Conservation (phyloP, 768 basidiomycete species). For the Fomitopsis pulvina region DNA sequence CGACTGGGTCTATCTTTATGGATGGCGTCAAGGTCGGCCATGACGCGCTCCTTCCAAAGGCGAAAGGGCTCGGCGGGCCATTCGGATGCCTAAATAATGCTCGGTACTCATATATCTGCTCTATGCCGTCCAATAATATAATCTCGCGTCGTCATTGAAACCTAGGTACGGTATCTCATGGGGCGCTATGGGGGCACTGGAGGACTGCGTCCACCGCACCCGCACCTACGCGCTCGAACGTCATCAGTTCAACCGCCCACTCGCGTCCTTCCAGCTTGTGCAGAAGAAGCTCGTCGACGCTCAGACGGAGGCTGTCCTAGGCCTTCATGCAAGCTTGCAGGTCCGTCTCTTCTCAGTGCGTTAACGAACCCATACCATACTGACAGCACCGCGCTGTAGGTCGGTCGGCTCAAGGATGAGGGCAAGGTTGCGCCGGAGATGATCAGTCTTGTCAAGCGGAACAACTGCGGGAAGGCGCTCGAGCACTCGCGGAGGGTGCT, state of each 20-base stretch:
- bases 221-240: constrained; percentile 84
- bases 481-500: constrained; percentile 73
- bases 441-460: constrained; percentile 92
- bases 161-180: constrained; percentile 83
- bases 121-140: neutral
- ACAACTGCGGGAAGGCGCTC: constrained; percentile 92
- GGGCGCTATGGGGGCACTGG: constrained; percentile 94
- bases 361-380: neutral
- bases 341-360: constrained; percentile 25
- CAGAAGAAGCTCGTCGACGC: constrained; percentile 98
- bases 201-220: constrained; percentile 78
- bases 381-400: constrained; percentile 14
- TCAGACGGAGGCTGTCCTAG: constrained; percentile 77
- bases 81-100: constrained; percentile 94
- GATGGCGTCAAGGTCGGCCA: constrained; percentile 77
- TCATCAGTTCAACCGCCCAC: constrained; percentile 81
- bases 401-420: constrained; percentile 79
- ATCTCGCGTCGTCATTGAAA: neutral
- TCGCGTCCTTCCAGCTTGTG: constrained; percentile 94
- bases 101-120: constrained; percentile 31
- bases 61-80: constrained; percentile 71
- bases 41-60: constrained; percentile 71
- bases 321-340: constrained; percentile 68
- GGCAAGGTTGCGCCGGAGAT: constrained; percentile 78
- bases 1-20: constrained; percentile 88